Percentiles rank a stretch among this genome's conserved stretches.
phyloP scores from a whole-genome alignment of 2,329 filamentous ascomycete genomes.

The Penicillium sclerotigenum region DNA sequence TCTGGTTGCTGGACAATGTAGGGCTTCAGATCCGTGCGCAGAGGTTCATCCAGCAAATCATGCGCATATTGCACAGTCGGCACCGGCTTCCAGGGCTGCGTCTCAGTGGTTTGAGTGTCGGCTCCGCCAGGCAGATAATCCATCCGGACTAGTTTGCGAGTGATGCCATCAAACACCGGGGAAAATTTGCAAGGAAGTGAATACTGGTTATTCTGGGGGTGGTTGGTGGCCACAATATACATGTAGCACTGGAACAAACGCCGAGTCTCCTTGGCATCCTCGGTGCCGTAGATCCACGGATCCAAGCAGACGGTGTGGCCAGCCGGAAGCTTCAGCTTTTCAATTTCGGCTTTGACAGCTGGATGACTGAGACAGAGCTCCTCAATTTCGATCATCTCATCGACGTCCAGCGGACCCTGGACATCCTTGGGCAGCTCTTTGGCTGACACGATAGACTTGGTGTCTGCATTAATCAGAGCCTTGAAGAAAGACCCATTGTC shows the following conservation, averaged over 20 bases:
- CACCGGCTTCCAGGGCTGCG: constrained; percentile 56
- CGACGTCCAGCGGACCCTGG: constrained; percentile 57
- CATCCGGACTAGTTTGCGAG: constrained; percentile 64
- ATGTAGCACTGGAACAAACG: constrained; percentile 44
- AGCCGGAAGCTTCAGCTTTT: constrained; percentile 57
- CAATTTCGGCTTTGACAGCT: constrained; percentile 56
- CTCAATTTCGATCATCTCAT: constrained; percentile 60
- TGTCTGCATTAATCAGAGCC: constrained; percentile 42
- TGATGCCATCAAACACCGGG: constrained; percentile 55
- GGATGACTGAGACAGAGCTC: constrained; percentile 55
- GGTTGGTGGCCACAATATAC: constrained; percentile 37
- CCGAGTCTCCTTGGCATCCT: constrained; percentile 38
- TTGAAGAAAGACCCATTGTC: constrained; percentile 45
- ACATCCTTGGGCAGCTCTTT: constrained; percentile 48
- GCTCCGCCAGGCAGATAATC: constrained; percentile 66
- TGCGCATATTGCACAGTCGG: constrained; percentile 55
- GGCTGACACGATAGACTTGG: constrained; percentile 35
- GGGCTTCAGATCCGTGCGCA: constrained; percentile 64
- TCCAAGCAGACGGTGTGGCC: constrained; percentile 57
- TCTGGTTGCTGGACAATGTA: constrained; percentile 63
- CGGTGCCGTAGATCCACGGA: constrained; percentile 67
- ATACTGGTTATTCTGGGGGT: constrained; percentile 40
- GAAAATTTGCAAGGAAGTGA: constrained; percentile 38
- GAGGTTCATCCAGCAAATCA: constrained; percentile 63
- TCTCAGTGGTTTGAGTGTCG: constrained; percentile 57